Evolutionary conservation across 495 filamentous ascomycete species (phyloP), one percentile per base, ranked within the genome.

Genomic region (Pyrenopolyporus hunteri): DNA sequence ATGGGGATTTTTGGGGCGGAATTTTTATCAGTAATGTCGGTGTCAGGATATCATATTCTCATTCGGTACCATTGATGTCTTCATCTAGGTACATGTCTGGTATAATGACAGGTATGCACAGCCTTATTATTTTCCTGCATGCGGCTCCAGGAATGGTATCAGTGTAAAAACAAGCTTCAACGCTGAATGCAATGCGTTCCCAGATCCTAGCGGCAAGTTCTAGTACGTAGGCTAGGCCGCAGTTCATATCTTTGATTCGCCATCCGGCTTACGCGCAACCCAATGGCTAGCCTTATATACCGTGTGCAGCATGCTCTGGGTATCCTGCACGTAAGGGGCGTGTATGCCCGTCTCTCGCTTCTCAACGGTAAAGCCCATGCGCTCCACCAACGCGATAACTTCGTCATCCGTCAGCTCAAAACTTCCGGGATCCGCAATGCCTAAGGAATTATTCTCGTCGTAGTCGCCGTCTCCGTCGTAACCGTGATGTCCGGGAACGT

Each of bases 381-480:
- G 79, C 68, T 86, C 77, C 4, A 97, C 82, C 28, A 98, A 77
- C 40, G 74, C 74, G 63, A 96, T 74, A 20, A 98, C 88, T 74
- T 98, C 94, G 57, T 94, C 89, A 54, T 96, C 82, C 5, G 89
- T 88, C 39, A 97, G 78, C 74, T 98, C 94, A 62, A 97, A 87
- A 63, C 83, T 87, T 0, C 92, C 92, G 0, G 89, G 87, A 61
- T 92, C 90, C 0, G 85, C 89, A 59, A 96, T 80, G n/a, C 80
- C 81, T 4, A 75, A 66, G 5, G 76, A 77, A 42, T 72, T 71
- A 10, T 69, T 77, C 45, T 73, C 74, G 48, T 83, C 74, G 33
- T 71, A 60, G 49, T 78, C 73, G 7, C 72, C 76, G 16, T 82
- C 78, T 46, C 59, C 72, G 31, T 77, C 74, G 20, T 75, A 75